Evolutionary conservation across 2,329 filamentous ascomycete species (phyloP).

Genomic region (Beauveria asiatica): DNA sequence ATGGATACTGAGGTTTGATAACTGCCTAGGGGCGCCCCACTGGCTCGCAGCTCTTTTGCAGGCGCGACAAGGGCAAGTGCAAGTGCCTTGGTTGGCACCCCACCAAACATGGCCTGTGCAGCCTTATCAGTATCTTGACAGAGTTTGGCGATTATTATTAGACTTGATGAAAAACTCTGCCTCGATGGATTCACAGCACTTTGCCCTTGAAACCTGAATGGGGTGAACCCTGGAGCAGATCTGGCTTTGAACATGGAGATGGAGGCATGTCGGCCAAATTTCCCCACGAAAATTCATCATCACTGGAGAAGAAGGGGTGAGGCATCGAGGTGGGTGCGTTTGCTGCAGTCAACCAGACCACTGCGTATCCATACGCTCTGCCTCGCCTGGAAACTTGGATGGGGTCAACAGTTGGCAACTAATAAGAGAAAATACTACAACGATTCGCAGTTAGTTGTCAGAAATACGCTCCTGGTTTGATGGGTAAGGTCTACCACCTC

Average conservation of each 20-base stretch:
- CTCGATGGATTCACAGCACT: background rate
- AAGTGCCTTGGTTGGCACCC: background rate
- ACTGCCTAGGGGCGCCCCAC: background rate
- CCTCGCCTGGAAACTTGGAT: no score
- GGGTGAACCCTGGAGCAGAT: background rate
- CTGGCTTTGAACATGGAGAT: background rate
- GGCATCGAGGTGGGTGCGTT: background rate
- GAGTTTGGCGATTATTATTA: background rate
- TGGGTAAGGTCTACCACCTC: conserved; percentile 8
- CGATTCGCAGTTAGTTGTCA: no score
- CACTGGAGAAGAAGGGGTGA: background rate
- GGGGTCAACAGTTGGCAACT: no score
- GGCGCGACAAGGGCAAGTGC: background rate
- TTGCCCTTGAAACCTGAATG: background rate
- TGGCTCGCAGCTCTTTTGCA: conserved; percentile 3
- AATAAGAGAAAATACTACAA: no score
- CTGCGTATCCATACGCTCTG: no score
- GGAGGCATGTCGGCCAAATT: background rate
- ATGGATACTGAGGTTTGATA: background rate
- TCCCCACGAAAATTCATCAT: background rate
- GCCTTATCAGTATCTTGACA: background rate
- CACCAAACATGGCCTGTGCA: conserved; percentile 9
- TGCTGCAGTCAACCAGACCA: background rate
- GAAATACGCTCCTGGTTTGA: background rate
- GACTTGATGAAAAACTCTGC: conserved; percentile 2